These are phyloP conservation scores for Rhizophlyctis rosea DNA, from an alignment of 192 early-diverging fungal species.

Conservation along the genomic window DNA sequence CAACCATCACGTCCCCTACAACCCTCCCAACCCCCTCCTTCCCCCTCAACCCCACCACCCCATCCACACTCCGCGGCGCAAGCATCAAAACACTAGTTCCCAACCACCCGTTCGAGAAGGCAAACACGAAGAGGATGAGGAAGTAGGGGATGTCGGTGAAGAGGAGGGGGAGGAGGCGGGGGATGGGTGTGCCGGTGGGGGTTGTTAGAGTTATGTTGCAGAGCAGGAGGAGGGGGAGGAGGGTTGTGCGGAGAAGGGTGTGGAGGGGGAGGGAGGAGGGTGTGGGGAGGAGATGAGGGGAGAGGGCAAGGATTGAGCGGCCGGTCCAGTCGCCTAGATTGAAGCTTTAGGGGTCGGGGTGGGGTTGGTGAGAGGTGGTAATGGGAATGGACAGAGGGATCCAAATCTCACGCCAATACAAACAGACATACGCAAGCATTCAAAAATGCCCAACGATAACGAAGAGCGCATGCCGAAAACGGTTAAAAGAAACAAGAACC, in stretches of 20 bases:
- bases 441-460: too few species aligned
- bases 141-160: background rate
- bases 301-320: background rate
- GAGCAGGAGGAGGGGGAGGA: background rate
- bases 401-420: too few species aligned
- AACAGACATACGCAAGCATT: too few species aligned
- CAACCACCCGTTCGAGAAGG: background rate
- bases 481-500: too few species aligned
- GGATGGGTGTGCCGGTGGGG: background rate
- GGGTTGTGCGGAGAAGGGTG: background rate
- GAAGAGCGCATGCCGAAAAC: too few species aligned
- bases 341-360: too few species aligned
- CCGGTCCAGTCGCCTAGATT: background rate
- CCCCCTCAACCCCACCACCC: background rate
- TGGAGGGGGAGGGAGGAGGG: background rate
- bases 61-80: background rate
- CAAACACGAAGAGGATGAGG: background rate
- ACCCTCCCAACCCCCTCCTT: too few species aligned
- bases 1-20: background rate
- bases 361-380: too few species aligned
- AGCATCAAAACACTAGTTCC: background rate
- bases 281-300: background rate
- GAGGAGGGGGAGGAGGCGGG: background rate
- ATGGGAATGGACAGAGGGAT: too few species aligned
- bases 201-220: background rate